Base-by-base conservation (phyloP, 345 rosid species). In the Bruguiera sexangula region DNA sequence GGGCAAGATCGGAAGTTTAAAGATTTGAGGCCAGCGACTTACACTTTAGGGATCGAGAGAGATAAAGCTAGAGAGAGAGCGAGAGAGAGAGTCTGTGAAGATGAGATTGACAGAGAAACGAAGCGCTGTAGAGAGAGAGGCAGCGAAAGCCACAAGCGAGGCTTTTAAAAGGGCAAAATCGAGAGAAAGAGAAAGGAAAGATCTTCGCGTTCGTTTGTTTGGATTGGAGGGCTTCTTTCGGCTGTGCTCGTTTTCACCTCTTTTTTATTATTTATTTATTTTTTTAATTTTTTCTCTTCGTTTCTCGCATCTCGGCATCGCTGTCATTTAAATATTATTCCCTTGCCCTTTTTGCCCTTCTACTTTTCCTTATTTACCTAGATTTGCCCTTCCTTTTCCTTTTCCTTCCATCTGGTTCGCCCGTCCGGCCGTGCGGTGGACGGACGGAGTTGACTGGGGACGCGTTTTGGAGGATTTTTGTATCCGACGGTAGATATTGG, bases 41-140 rank as follows among this genome's bases (percentile, higher is more conserved):
- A 87, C 91, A 72, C 80, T 72, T 60, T 24, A 24, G 54, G 73
- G 78, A 81, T 79, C 79, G 82, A 73, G 48, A 68, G n/a, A 22
- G 5, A n/a, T 0, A 53, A 8, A 54, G 26, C 22, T n/a, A n/a
- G 16, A 57, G 59, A 63, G 81, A 75, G 53, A 68, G 24, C 52
- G 59, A 62, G 74, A 69, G 57, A 37, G 68, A 69, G 60, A 79
- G 63, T 84, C 76, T 73, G 77, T 34, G 82, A 79, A 71, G 78
- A 78, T 76, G 80, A 84, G 86, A 73, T 75, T 73, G 77, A 31
- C 5, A 61, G 69, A 66, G 5, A 53, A 34, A 8, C 20, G 56
- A 6, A 11, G 30, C 66, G 53, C 66, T 21, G 21, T 32, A 29
- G 36, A 60, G 69, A 71, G 30, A 66, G 57, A 37, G 27, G 58